Evolutionary conservation across 768 basidiomycete species (phyloP).

Genomic region (Amyloporia xantha): DNA sequence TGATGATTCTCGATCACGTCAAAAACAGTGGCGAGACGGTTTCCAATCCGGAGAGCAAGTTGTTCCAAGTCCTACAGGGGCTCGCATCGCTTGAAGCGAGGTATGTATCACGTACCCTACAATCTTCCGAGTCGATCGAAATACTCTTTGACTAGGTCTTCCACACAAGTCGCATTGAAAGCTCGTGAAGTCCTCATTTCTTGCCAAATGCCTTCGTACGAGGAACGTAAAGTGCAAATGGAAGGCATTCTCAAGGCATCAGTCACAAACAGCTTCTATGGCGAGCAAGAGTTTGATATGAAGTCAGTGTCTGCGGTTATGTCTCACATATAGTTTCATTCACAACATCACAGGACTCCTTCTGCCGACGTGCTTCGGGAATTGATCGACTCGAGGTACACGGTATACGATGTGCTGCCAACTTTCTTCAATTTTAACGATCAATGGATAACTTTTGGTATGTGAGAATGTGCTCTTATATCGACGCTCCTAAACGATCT

Average conservation of each 20-base stretch:
- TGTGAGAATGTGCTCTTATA: too few species aligned
- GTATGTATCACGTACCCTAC: too few species aligned
- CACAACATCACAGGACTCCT: slow-evolving; percentile 49
- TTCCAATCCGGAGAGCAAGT: slow-evolving; percentile 62
- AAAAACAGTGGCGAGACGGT: slow-evolving; percentile 74
- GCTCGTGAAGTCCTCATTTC: slow-evolving; percentile 96
- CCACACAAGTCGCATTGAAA: slow-evolving; percentile 87
- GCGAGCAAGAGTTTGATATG: slow-evolving; percentile 62
- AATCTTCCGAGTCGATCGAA: too few species aligned
- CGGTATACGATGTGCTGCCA: slow-evolving; percentile 94
- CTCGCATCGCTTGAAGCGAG: slow-evolving; percentile 87
- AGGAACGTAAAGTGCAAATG: slow-evolving; percentile 92
- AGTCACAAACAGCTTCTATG: slow-evolving; percentile 83
- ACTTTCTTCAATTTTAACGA: slow-evolving; percentile 90
- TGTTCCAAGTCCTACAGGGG: slow-evolving; percentile 72
- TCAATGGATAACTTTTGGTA: slow-evolving; percentile 77
- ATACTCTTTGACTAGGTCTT: slow-evolving; percentile 59
- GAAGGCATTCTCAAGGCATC: slow-evolving; percentile 87
- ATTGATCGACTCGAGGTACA: slow-evolving; percentile 92
- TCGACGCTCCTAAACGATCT: background rate
- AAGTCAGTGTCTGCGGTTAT: slow-evolving; percentile 35
- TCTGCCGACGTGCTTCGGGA: slow-evolving; percentile 85
- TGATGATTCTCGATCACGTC: slow-evolving; percentile 84
- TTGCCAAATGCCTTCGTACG: slow-evolving; percentile 94
- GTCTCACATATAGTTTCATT: background rate